Conservation (phyloP, 129 eudicot species). For the Arctium lappa region DNA sequence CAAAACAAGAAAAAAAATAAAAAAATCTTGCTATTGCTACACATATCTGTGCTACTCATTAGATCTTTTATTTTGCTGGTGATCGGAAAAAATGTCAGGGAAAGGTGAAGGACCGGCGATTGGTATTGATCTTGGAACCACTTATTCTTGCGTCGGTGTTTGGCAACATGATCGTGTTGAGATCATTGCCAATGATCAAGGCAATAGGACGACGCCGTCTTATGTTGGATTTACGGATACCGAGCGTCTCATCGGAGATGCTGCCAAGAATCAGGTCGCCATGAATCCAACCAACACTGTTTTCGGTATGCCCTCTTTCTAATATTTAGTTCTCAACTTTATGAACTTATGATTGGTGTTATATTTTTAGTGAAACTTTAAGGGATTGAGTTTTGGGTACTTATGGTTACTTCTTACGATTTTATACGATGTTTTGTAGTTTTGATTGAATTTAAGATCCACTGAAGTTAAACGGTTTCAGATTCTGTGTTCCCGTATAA, state of each 20-base stretch:
- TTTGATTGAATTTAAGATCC: not conserved
- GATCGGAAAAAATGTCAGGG: conserved; percentile 36
- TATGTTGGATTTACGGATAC: conserved; percentile 71
- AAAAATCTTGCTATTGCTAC: not conserved
- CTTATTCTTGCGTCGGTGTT: conserved; percentile 57
- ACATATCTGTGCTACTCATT: not conserved
- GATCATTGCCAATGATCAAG: conserved; percentile 71
- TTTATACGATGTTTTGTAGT: no score
- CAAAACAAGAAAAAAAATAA: not conserved
- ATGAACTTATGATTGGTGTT: not conserved
- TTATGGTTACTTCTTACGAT: not conserved
- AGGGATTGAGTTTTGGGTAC: not conserved
- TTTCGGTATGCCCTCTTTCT: conserved; percentile 41
- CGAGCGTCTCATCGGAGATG: conserved; percentile 58
- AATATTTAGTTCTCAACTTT: not conserved
- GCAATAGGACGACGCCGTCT: conserved; percentile 75
- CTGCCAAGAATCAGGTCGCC: conserved; percentile 74
- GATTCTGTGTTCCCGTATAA: no score
- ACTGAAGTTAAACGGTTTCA: no score
- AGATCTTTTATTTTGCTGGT: not conserved
- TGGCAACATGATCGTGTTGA: conserved; percentile 69
- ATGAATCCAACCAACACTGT: conserved; percentile 70
- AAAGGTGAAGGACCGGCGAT: conserved; percentile 64
- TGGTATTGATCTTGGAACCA: conserved; percentile 55
- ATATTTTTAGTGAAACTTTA: not conserved